A percentile compares a stretch with the other conserved stretches of the same genome.
Conservation (phyloP, 768 basidiomycete genomes). For the Phaeotremella skinneri region DNA sequence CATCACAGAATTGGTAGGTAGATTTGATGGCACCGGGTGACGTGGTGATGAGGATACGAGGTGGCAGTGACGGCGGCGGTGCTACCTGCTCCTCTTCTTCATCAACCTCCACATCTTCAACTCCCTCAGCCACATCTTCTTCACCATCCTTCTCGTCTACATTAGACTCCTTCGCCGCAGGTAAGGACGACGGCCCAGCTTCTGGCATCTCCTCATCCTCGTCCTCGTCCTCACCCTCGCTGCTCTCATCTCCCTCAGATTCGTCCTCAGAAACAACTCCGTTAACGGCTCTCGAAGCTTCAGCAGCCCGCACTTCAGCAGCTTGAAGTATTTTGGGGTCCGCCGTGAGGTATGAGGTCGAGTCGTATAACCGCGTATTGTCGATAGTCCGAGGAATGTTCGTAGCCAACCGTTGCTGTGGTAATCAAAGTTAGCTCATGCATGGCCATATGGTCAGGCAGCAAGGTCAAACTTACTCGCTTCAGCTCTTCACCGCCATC, state of each 20-base stretch:
- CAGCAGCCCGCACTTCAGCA: slow-evolving; percentile 36
- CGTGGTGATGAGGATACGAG: slow-evolving; percentile 88
- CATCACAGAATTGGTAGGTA: slow-evolving; percentile 91
- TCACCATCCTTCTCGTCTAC: slow-evolving; percentile 42
- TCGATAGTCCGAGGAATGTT: slow-evolving; percentile 91
- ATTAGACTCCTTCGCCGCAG: slow-evolving; percentile 10
- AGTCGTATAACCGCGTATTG: slow-evolving; percentile 75
- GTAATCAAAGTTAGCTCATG: neutral
- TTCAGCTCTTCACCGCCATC: slow-evolving; percentile 57
- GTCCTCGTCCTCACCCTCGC: slow-evolving; percentile 56
- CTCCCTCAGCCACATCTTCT: slow-evolving; percentile 53
- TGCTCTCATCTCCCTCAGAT: slow-evolving; percentile 41
- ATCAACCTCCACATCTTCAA: slow-evolving; percentile 28
- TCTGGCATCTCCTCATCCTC: slow-evolving; percentile 43
- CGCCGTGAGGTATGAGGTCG: slow-evolving; percentile 52
- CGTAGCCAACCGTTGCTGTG: slow-evolving; percentile 72
- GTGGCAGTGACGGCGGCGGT: slow-evolving; percentile 57
- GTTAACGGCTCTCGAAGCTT: slow-evolving; percentile 61
- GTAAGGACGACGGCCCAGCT: slow-evolving; percentile 53
- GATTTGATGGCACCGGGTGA: slow-evolving; percentile 80
- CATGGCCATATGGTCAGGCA: neutral
- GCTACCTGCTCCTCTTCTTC: slow-evolving; percentile 33
- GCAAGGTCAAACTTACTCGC: slow-evolving; percentile 58
- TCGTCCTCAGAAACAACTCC: slow-evolving; percentile 60
- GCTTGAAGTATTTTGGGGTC: slow-evolving; percentile 47